Evolutionary conservation across 305 asterid genomes (phyloP).

Genomic region (Rubia peregrina): DNA sequence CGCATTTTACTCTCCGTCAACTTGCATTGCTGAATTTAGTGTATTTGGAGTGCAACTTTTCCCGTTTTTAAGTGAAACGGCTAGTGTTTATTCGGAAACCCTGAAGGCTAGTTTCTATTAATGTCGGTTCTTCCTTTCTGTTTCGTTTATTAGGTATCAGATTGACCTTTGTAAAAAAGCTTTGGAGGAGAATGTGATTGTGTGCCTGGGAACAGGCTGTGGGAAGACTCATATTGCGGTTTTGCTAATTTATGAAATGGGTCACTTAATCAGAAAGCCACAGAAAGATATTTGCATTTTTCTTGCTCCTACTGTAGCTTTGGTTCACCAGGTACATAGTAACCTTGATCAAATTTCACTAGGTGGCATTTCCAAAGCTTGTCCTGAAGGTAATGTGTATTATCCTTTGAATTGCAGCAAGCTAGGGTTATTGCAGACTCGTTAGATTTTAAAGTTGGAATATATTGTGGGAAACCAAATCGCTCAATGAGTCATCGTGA

Average conservation of each 20-base stretch:
- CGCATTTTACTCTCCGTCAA: slow-evolving; percentile 23
- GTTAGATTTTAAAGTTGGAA: slow-evolving; percentile 66
- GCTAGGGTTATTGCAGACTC: slow-evolving; percentile 75
- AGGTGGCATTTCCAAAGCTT: background rate
- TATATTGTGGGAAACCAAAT: slow-evolving; percentile 53
- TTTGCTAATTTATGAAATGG: slow-evolving; percentile 89
- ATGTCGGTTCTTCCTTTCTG: too few species aligned
- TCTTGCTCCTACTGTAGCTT: slow-evolving; percentile 96
- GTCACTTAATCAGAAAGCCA: slow-evolving; percentile 78
- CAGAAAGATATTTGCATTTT: slow-evolving; percentile 77
- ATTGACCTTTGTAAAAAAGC: slow-evolving; percentile 84
- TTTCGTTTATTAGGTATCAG: slow-evolving; percentile 98
- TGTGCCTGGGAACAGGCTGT: slow-evolving; percentile 88
- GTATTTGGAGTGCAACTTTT: background rate
- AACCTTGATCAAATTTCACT: background rate
- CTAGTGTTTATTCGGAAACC: background rate
- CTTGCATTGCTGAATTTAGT: slow-evolving; percentile 14
- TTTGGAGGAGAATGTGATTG: slow-evolving; percentile 69
- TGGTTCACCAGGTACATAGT: slow-evolving; percentile 81
- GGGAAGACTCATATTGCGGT: slow-evolving; percentile 96
- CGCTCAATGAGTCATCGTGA: slow-evolving; percentile 41
- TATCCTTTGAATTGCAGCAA: slow-evolving; percentile 49
- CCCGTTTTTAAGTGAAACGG: background rate
- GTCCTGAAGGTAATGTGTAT: background rate
- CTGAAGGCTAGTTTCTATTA: slow-evolving; percentile 4